Evolutionary conservation across 2,329 filamentous ascomycete genomes (phyloP).

Genomic region (Arthrocladium fulminans): DNA sequence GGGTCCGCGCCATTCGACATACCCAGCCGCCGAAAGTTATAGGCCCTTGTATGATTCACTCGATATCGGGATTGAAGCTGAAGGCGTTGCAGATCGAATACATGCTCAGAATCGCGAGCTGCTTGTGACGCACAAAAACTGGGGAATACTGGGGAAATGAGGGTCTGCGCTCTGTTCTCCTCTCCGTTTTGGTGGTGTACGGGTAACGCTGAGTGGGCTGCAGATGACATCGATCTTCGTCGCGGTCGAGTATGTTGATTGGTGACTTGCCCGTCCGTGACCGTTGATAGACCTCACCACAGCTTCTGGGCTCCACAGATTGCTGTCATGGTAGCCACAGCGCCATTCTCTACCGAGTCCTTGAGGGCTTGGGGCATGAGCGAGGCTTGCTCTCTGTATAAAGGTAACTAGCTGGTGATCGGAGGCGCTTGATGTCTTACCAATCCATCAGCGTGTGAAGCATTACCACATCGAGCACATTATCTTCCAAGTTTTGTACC

Average conservation of each 20-base stretch:
- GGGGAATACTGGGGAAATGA: background rate
- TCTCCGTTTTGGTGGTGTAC: background rate
- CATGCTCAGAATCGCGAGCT: background rate
- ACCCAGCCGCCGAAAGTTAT: background rate
- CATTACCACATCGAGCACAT: too few relatives aligned
- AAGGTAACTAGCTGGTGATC: background rate
- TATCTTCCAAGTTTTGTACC: too few relatives aligned
- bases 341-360: background rate
- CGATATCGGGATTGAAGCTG: background rate
- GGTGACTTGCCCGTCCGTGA: background rate
- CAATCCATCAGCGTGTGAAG: too few relatives aligned
- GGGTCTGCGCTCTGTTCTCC: background rate
- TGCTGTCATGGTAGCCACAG: background rate
- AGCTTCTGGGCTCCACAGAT: background rate
- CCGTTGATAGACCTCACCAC: background rate
- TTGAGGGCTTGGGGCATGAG: background rate
- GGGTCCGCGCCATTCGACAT: background rate
- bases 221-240: background rate
- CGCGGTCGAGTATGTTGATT: background rate
- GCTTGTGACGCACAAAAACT: background rate
- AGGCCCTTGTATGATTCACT: too few relatives aligned
- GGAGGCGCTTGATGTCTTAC: too few relatives aligned
- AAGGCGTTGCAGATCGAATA: background rate
- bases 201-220: background rate
- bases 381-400: background rate